Base-by-base conservation (phyloP, 2,329 filamentous ascomycete species). In the Curvularia sp. region DNA sequence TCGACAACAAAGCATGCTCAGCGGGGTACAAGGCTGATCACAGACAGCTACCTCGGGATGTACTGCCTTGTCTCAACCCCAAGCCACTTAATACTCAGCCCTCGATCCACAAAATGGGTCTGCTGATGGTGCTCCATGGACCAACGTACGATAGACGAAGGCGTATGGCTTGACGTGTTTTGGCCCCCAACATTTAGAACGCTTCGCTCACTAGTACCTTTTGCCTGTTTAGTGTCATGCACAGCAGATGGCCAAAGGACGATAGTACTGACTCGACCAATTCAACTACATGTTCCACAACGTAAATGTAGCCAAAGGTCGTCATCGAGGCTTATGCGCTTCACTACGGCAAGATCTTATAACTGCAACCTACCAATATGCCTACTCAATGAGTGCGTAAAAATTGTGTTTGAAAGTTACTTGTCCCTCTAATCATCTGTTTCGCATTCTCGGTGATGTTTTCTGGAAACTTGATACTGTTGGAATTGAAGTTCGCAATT, bases 291-390 rank as follows among this genome's bases (percentile, higher is more conserved):
- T 97, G 90, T 81, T 96, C 96, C 18, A 48, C 4, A n/a, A 97
- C 96, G 93, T 94, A 97, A 21, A 93, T 92, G 77, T 97, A 93
- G 46, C 83, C 83, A 75, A 93, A 87, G 39, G 97, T 89, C 12
- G 12, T 55, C 96, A 6, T 96, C 91, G 3, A 97, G 84, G 3
- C 91, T 86, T 69, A 97, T 89, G 64, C 93, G 83, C 83, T 96
- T 95, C 70, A 94, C 91, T 0, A 93, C 93, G 73, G 97, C 92
- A 92, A 74, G 28, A 51, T 74, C 55, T 59, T 64, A 63, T 43
- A 74, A 49, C 49, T 67, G 25, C 13, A 38, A 13, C 15, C 36
- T 13, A 18, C 51, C 32, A 55, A 30, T 10, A 49, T 18, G 10
- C 15, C 23, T 46, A 13, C 32, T 15, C 12, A 5, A 6, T 34